Conservation (phyloP, 768 basidiomycete species). For the Cyathus striatus region DNA sequence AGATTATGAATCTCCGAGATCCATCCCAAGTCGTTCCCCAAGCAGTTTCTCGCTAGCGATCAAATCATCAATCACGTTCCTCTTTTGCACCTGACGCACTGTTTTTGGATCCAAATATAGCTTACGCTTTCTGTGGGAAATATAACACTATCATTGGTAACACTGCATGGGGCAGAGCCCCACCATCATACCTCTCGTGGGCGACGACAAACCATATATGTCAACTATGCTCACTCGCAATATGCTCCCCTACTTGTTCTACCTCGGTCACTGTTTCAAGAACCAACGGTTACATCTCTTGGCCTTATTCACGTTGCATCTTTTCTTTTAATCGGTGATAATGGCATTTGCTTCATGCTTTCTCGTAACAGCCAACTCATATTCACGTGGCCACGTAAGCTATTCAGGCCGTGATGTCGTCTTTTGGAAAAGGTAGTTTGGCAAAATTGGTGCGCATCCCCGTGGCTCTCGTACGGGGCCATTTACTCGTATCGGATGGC, state of each 20-base stretch:
- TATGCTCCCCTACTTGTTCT: neutral
- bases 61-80: neutral
- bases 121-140: neutral
- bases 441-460: neutral
- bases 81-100: too few species aligned
- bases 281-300: neutral
- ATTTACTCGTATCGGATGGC: neutral
- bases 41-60: neutral
- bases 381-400: slow-evolving; percentile 1
- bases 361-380: too few species aligned
- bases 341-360: too few species aligned
- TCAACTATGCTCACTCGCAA: neutral
- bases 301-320: neutral
- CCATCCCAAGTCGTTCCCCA: neutral
- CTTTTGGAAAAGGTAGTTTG: neutral
- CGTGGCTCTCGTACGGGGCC: too few species aligned
- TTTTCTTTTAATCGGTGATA: neutral
- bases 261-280: slow-evolving; percentile 1
- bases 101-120: neutral
- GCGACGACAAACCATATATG: neutral
- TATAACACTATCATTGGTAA: neutral
- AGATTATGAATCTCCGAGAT: slow-evolving; percentile 7
- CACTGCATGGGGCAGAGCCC: neutral
- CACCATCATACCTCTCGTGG: slow-evolving; percentile 1
- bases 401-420: neutral